Evolutionary conservation across 2,329 filamentous ascomycete species (phyloP).

Genomic region (Colletotrichum musicola): DNA sequence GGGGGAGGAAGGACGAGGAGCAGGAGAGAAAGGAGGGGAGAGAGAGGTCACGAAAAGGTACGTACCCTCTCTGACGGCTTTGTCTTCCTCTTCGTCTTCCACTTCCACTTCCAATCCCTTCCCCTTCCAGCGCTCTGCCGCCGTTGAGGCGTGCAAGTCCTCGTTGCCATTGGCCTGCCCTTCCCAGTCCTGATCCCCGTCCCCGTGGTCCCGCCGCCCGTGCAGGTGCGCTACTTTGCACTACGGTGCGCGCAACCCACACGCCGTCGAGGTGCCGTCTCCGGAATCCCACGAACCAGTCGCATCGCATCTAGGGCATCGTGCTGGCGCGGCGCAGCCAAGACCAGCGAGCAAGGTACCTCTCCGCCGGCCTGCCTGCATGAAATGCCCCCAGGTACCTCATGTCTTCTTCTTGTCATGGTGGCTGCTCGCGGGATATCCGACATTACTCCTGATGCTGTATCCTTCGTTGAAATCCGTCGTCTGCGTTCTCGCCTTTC

Average conservation of each 20-base stretch:
- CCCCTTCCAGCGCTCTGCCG: not conserved
- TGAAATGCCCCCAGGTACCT: not conserved
- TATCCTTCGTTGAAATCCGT: not conserved
- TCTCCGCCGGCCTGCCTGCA: constrained; percentile 21
- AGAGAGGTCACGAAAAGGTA: constrained; percentile 1
- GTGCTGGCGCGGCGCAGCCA: constrained; percentile 22
- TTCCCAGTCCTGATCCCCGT: not conserved
- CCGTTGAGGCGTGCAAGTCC: not conserved
- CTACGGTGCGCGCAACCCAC: constrained; percentile 29
- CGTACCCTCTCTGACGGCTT: constrained; percentile 4
- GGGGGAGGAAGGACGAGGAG: not conserved
- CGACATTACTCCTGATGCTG: not conserved
- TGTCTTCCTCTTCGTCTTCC: not conserved
- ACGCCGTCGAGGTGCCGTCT: constrained; percentile 28
- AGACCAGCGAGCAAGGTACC: constrained; percentile 21
- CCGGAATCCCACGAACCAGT: constrained; percentile 38
- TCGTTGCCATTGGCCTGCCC: not conserved
- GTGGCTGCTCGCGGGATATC: not conserved
- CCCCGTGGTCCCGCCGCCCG: constrained; percentile 24
- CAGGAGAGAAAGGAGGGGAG: not conserved
- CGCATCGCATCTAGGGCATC: constrained; percentile 34
- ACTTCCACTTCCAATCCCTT: too few relatives aligned
- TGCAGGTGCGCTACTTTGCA: constrained; percentile 9
- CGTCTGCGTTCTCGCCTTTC: not conserved
- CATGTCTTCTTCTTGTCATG: not conserved